Conservation (phyloP, 345 rosid species). For the Passiflora organensis region DNA sequence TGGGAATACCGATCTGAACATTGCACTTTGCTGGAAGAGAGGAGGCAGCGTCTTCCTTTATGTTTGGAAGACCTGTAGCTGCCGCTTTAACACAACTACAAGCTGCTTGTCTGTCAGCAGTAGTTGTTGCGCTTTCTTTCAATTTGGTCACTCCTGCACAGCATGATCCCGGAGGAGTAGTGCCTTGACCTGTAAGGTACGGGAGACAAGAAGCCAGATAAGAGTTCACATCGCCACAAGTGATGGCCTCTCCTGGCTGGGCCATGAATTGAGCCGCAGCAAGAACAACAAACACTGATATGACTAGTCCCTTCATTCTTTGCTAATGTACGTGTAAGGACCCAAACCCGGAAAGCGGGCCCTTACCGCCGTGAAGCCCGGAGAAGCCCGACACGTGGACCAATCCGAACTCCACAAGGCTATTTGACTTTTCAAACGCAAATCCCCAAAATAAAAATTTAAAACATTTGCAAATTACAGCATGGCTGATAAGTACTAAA, state of each 20-base stretch:
- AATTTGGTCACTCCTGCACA: slow-evolving; percentile 11
- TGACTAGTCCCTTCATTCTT: background rate
- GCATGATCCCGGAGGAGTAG: slow-evolving; percentile 5
- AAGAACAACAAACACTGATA: background rate
- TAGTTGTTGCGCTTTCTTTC: slow-evolving; percentile 2
- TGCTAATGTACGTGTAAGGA: too few species aligned
- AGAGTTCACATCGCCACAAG: background rate
- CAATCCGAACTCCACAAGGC: too few species aligned
- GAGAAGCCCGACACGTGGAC: too few species aligned
- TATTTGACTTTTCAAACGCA: too few species aligned
- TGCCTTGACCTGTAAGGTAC: slow-evolving; percentile 4
- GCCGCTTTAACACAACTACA: slow-evolving; percentile 24
- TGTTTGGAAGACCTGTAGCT: background rate
- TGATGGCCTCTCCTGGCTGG: background rate
- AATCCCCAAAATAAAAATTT: too few species aligned
- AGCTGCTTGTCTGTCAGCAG: slow-evolving; percentile 19
- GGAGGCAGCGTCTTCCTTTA: slow-evolving; percentile 20
- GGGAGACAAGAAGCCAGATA: slow-evolving; percentile 10
- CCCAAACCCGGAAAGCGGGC: too few species aligned
- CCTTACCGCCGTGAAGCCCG: too few species aligned
- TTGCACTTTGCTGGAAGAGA: too few species aligned
- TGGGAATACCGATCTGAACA: slow-evolving; percentile 2
- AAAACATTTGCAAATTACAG: too few species aligned
- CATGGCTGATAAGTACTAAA: too few species aligned
- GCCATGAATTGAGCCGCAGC: background rate